Evolutionary conservation across 441 rosid species (phyloP), one percentile per base, ranked within the genome.

Genomic region (Corymbia citriodora): DNA sequence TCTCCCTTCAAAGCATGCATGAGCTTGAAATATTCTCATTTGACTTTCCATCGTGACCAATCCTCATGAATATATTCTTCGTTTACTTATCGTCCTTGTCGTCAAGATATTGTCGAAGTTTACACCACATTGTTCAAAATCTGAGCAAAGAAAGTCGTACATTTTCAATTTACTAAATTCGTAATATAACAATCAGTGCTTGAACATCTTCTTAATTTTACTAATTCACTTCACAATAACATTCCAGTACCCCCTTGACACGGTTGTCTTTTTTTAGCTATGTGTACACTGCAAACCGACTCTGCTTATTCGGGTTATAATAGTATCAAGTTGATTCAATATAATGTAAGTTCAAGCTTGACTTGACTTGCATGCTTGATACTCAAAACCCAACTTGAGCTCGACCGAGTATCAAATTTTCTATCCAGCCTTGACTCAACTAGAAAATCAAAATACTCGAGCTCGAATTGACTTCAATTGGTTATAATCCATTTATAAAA

Each of bases 381-480:
- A 23, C n/a, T 3, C 52, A 12, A 79, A 45, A 23, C n/a, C 2
- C 4, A 79, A 27, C 6, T 79, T 0, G 2, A 45, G n/a, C 9
- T 72, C 29, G 0, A 72, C 36, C 8, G 7, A 3, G 2, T 36
- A 19, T 36, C 9, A 0, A 21, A 3, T 40, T 72, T 72, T 36
- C 16, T 72, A 12, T 5, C 11, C 0, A 9, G 6, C 50, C 29
- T 36, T 5, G 7, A 72, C 48, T 36, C 29, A 74, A 23, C 16
- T 19, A 74, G 83, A 74, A 36, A 36, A 74, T 19, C 29, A 40
- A 74, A 12, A 74, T 21, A 74, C 83, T 74, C 50, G 2, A 21
- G 5, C n/a, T 79, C 85, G 2, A 25, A 52, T 79, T 23, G n/a
- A 45, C 23, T 79, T 45, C 18, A 79, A 40, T 2, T 52, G 83